These are phyloP conservation scores for Stropharia rugosoannulata DNA, from an alignment of 768 basidiomycete species.

Conservation along the genomic window DNA sequence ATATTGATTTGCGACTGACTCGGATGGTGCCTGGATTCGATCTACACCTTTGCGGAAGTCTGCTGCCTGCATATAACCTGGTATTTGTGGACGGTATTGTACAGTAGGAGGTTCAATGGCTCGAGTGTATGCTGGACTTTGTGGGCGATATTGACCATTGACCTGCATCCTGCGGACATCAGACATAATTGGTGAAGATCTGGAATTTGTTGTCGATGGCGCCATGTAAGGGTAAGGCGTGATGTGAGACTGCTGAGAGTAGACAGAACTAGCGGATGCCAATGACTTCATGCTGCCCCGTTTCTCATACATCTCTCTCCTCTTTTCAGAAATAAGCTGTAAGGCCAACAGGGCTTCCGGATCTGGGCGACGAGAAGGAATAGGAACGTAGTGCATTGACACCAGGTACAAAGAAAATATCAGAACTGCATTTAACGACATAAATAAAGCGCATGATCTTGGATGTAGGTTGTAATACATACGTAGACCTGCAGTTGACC, in stretches of 20 bases:
- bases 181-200: slow-evolving; percentile 4
- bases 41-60: neutral
- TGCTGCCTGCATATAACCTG: neutral
- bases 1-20: neutral
- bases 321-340: slow-evolving; percentile 8
- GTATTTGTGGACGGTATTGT: neutral
- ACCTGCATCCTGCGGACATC: slow-evolving; percentile 1
- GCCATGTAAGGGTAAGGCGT: slow-evolving; percentile 10
- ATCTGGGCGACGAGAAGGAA: slow-evolving; percentile 20
- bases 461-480: slow-evolving; percentile 11
- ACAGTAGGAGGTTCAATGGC: neutral
- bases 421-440: slow-evolving; percentile 17
- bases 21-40: neutral
- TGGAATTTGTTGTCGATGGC: neutral
- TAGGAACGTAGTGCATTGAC: slow-evolving; percentile 27
- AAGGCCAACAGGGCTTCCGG: slow-evolving; percentile 23
- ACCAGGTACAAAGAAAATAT: slow-evolving; percentile 28
- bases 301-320: slow-evolving; percentile 15
- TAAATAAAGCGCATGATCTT: neutral
- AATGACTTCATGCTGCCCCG: slow-evolving; percentile 15
- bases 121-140: slow-evolving; percentile 10
- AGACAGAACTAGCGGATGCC: slow-evolving; percentile 16
- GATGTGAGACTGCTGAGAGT: slow-evolving; percentile 20
- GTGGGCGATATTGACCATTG: slow-evolving; percentile 9
- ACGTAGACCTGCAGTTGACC: slow-evolving; percentile 33